Base-by-base conservation (phyloP, 495 filamentous ascomycete genomes). In the Bacidia gigantensis region DNA sequence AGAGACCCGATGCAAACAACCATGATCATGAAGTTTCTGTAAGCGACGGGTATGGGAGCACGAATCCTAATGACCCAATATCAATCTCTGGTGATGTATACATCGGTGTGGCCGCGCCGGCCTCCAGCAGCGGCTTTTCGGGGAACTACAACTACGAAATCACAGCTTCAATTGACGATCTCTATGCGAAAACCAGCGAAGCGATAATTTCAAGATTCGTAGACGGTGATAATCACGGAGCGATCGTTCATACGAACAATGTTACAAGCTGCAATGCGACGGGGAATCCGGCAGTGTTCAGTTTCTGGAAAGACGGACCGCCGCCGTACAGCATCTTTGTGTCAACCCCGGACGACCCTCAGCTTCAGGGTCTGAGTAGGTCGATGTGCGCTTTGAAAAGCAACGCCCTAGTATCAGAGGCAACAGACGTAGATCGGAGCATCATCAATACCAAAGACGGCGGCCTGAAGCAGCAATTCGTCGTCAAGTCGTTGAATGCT, bases 251-350 rank as follows among this genome's bases (percentile, higher is more conserved):
- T 22, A 89, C 92, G 1, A 69, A 77, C 48, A 80, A 86, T 55
- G 67, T 83, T 49, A 81, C 86, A 49, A 80, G 85, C 55, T 65
- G 82, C 51, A 80, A 84, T 10, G 29, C 5, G 7, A 66, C 76
- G 1, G 61, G 74, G 11, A 62, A 66, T 10, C 44, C 64, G 0
- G 18, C 50, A 46, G 62, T 65, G 2, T 52, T 61, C 0, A 62
- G 72, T 23, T 72, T 73, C 51, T 79, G 79, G 73, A 78, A 82
- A 74, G 67, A 67, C n/a, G 56, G 69, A 14, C 75, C 78, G 11
- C 84, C 86, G 5, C 84, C 86, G 5, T 94, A 83, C 62, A 79
- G 75, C 5, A 71, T 97, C 53, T 97, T 90, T 63, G 87, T 83
- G 1, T 80, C 86, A 58, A 81, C 83, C 52, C 60, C 68, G 38